Evolutionary conservation across 106 monocot genomes (phyloP), one percentile per base, ranked within the genome.

Genomic region (Agapanthus africanus): DNA sequence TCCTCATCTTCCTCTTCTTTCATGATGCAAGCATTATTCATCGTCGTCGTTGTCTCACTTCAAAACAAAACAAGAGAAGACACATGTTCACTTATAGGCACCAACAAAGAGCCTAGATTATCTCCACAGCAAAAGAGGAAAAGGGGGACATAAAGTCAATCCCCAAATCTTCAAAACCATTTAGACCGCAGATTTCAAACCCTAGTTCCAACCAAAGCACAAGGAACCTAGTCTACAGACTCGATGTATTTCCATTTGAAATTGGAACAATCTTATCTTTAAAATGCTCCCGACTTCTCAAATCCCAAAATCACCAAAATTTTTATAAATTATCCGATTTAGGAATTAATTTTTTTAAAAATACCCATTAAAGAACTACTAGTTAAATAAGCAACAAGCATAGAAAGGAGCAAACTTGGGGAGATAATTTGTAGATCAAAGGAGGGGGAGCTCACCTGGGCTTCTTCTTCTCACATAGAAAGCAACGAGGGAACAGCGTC

Each of bases 1-100:
- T 87, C 87, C 23, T 90, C 85, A 19, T 77, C 83, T 30, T 82
- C 83, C n/a, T 71, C 77, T 72, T 66, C 54, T 27, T 44, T 49
- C 54, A 59, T 39, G 32, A 49, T 56, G 25, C 37, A 22, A 30
- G 72, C 37, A 52, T 37, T 35, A 22, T 59, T 71, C 75, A 76
- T 76, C 47, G 34, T 76, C 47, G 34, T 67, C 27, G 23, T 59
- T 54, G 54, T 61, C 52, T 75, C 64, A 59, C 78, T 73, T 54
- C 57, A 70, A 79, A 74, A 67, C 35, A 35, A 41, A 62, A 76
- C 54, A 30, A 42, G 67, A 56, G 44, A 57, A 54, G 44, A 42
- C 66, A 66, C 25, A 28, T 44, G 4, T 66, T 42, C 7, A 37
- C 15, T 27, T 41, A 66, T 8, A 44, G 28, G 28, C n/a, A 16